phyloP scores from a whole-genome alignment of 345 rosid genomes.

The Hibiscus mutabilis region DNA sequence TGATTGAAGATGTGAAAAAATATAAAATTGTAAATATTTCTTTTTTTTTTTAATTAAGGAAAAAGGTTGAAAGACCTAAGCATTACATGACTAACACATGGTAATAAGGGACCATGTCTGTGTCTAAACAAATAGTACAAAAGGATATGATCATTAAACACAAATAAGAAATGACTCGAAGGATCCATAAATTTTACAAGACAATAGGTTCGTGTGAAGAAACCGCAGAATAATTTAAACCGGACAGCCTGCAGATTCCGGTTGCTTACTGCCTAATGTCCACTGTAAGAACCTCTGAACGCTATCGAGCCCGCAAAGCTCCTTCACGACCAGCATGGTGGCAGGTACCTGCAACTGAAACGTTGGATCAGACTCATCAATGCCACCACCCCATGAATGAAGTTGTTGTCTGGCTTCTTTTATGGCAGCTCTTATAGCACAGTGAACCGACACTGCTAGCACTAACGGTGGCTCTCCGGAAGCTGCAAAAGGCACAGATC shows the following conservation, averaged over 20 bases:
- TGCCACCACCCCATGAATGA: slow-evolving; percentile 39
- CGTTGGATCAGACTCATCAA: slow-evolving; percentile 10
- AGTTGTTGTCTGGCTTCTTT: slow-evolving; percentile 63
- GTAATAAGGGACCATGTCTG: too few relatives aligned
- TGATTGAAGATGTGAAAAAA: too few relatives aligned
- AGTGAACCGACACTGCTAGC: slow-evolving; percentile 75
- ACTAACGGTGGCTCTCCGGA: slow-evolving; percentile 90
- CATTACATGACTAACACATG: too few relatives aligned
- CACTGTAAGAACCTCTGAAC: slow-evolving; percentile 58
- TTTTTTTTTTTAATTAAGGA: too few relatives aligned
- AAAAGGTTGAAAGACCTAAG: too few relatives aligned
- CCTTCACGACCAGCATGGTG: slow-evolving; percentile 74
- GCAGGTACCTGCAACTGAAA: slow-evolving; percentile 76
- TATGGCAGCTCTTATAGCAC: slow-evolving; percentile 76
- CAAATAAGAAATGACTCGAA: background rate
- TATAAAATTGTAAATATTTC: too few relatives aligned
- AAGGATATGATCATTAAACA: too few relatives aligned
- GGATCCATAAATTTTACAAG: too few relatives aligned
- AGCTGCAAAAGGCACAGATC: slow-evolving; percentile 35
- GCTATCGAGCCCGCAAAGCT: slow-evolving; percentile 55
- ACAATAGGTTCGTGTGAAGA: too few relatives aligned
- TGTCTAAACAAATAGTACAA: too few relatives aligned
- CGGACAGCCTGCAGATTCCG: background rate
- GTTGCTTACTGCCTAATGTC: slow-evolving; percentile 18
- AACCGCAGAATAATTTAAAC: background rate